These are phyloP conservation scores for Ceratocystiopsis minuta DNA, from an alignment of 2,329 filamentous ascomycete genomes.

Conservation along the genomic window DNA sequence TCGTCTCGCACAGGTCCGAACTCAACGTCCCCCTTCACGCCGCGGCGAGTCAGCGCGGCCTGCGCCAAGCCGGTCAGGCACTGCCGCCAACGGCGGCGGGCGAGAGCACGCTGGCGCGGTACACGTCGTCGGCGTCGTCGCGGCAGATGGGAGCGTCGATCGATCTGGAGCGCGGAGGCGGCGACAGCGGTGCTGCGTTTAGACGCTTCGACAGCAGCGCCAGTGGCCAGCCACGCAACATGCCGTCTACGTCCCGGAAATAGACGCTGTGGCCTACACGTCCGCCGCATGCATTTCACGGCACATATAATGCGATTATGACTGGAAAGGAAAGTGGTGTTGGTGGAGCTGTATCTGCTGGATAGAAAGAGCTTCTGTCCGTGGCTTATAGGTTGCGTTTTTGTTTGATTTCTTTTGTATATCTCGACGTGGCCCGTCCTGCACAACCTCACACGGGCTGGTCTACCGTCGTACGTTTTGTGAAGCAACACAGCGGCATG, in stretches of 20 bases:
- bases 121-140: constrained; percentile 11
- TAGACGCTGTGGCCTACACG: too few species aligned
- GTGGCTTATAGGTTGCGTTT: background rate
- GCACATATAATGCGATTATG: too few species aligned
- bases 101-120: constrained; percentile 13
- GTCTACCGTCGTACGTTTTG: too few species aligned
- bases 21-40: constrained; percentile 6
- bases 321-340: too few species aligned
- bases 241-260: too few species aligned
- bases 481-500: too few species aligned
- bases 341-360: too few species aligned
- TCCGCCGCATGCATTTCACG: too few species aligned
- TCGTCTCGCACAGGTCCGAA: background rate
- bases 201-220: background rate
- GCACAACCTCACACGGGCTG: too few species aligned
- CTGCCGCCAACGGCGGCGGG: constrained; percentile 18
- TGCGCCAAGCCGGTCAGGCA: constrained; percentile 29
- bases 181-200: background rate
- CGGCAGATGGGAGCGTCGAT: constrained; percentile 12
- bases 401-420: background rate
- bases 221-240: background rate
- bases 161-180: constrained; percentile 21
- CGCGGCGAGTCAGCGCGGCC: constrained; percentile 22
- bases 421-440: too few species aligned
- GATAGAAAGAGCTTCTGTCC: background rate